These are phyloP conservation scores for Phyllosticta ampelicida DNA, from an alignment of 2,329 filamentous ascomycete genomes.

Conservation along the genomic window DNA sequence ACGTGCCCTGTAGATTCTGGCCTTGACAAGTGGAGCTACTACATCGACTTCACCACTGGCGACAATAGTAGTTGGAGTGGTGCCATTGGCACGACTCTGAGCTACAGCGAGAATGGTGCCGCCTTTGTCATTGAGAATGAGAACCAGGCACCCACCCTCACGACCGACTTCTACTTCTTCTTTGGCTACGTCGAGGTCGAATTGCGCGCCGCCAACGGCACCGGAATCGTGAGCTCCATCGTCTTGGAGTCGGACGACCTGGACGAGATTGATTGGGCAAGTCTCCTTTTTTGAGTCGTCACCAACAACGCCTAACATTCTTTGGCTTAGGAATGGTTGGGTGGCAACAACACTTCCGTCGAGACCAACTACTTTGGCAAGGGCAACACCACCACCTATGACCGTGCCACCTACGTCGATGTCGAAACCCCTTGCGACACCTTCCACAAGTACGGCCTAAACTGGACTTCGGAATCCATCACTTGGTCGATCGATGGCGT, in stretches of 20 bases:
- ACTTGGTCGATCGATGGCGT: slow-evolving; percentile 61
- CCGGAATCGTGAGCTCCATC: slow-evolving; percentile 12
- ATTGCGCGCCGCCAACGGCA: slow-evolving; percentile 14
- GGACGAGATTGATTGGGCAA: slow-evolving; percentile 15
- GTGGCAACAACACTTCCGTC: slow-evolving; percentile 48
- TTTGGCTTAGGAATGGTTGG: slow-evolving; percentile 23
- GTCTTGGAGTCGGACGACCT: slow-evolving; percentile 13
- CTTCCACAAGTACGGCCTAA: slow-evolving; percentile 57
- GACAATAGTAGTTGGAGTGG: slow-evolving; percentile 48
- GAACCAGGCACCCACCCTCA: slow-evolving; percentile 50
- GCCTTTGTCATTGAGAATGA: slow-evolving; percentile 57
- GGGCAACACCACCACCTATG: slow-evolving; percentile 58
- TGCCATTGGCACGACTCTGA: slow-evolving; percentile 47
- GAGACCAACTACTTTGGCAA: slow-evolving; percentile 67
- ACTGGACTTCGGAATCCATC: slow-evolving; percentile 58
- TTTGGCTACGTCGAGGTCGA: slow-evolving; percentile 14
- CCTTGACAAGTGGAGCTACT: slow-evolving; percentile 37
- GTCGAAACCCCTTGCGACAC: slow-evolving; percentile 47
- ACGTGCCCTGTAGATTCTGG: slow-evolving; percentile 33
- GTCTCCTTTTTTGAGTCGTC: not conserved
- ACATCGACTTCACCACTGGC: slow-evolving; percentile 37
- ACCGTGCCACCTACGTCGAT: slow-evolving; percentile 55
- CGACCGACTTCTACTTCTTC: slow-evolving; percentile 15
- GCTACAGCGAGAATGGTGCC: slow-evolving; percentile 51
- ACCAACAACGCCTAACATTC: not conserved